Base-by-base conservation (phyloP, 2,329 filamentous ascomycete genomes). In the Fusarium albosuccineum region DNA sequence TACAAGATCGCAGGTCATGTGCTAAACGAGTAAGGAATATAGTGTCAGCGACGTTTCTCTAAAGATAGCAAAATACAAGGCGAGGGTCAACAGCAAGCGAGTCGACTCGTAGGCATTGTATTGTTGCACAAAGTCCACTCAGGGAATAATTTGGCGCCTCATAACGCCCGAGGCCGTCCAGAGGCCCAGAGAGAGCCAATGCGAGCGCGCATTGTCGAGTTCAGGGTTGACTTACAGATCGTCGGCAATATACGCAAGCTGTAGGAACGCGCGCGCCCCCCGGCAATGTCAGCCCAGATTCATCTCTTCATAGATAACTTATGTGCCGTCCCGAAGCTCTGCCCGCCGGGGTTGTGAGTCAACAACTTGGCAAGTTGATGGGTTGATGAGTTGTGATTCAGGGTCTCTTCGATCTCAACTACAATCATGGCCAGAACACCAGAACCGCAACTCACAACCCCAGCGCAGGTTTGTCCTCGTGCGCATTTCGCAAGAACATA, bases 1-100 rank as follows among this genome's bases (percentile, higher is more conserved):
- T 91, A 94, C 92, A 83, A 92, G 90, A 86, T 95, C 92, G 86
- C 92, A 95, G 78, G 92, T 95, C 92, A 95, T 95, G 87, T 95
- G 92, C 91, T 94, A 82, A 58, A 65, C 64, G 66, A 65, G 66
- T 57, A 65, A 58, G 60, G 62, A 72, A 62, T 37, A 67, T 37
- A 52, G 60, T 63, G 73, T 76, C 65, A 76, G 74, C 70, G 67
- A 70, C 61, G 60, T 29, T 57, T 66, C 48, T 60, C 59, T 60
- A 53, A 67, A 58, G 60, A 61, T 37, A 48, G 55, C 51, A 53
- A 22, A 53, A 67, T 60, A 54, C 50, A 64, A 49, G 48, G 57
- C 59, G 61, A 54, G 60, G 55, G 57, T 36, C 46, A 40, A 60
- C 48, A 57, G 56, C 48, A 44, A 34, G 57, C 40, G 54, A 64